These are phyloP conservation scores for Pyracantha coccinea DNA, from an alignment of 331 rosid species.

Conservation along the genomic window DNA sequence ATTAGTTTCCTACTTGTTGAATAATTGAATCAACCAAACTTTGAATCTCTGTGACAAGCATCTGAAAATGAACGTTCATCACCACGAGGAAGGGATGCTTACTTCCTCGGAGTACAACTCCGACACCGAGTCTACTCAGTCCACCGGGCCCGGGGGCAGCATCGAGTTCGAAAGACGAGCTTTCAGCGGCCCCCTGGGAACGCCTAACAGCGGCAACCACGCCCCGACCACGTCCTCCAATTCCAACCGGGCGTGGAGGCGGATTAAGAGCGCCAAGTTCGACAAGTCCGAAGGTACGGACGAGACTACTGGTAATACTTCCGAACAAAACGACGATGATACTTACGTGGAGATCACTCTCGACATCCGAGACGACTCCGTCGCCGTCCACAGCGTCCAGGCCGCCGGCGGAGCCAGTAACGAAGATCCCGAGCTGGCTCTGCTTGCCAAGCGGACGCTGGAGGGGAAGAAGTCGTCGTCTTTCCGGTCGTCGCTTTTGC, in stretches of 20 bases:
- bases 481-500: conserved; percentile 25
- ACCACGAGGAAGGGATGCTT: neutral
- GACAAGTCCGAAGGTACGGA: neutral
- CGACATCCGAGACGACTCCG: conserved; percentile 46
- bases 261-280: conserved; percentile 25
- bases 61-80: neutral
- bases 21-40: neutral
- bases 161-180: conserved; percentile 2
- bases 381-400: conserved; percentile 55
- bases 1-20: neutral
- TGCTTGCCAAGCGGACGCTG: conserved; percentile 32
- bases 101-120: neutral
- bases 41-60: neutral
- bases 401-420: conserved; percentile 9
- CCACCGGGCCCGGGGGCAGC: neutral
- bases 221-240: neutral
- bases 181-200: conserved; percentile 28
- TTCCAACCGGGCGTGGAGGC: neutral
- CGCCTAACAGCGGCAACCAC: neutral
- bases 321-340: conserved; percentile 14
- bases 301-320: neutral
- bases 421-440: conserved; percentile 37
- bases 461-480: conserved; percentile 31
- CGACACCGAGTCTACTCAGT: neutral
- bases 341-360: conserved; percentile 44